Percentiles rank a stretch among this genome's conserved stretches.
These are phyloP conservation scores for Nemania abortiva DNA, from an alignment of 2,329 filamentous ascomycete species.

Conservation along the genomic window DNA sequence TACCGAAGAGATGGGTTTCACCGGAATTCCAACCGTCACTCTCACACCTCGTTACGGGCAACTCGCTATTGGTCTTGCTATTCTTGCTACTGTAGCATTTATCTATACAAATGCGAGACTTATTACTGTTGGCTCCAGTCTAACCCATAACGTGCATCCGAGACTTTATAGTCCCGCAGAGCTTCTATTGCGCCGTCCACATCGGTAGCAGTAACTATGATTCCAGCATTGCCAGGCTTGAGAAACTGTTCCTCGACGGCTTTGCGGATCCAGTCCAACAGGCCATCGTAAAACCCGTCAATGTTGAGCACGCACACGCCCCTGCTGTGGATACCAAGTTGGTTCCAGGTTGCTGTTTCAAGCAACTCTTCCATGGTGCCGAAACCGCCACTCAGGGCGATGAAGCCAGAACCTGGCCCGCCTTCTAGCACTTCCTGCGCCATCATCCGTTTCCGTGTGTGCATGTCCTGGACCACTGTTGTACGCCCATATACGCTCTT, in stretches of 20 bases:
- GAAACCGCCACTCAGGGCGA: conserved; percentile 86
- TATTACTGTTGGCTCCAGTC: conserved; percentile 71
- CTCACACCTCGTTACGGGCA: neutral
- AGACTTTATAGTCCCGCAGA: conserved; percentile 80
- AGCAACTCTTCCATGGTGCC: conserved; percentile 97
- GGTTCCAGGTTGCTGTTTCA: conserved; percentile 93
- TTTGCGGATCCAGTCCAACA: conserved; percentile 83
- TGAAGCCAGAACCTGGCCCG: conserved; percentile 86
- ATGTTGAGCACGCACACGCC: conserved; percentile 88
- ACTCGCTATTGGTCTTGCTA: neutral
- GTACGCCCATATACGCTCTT: conserved; percentile 80
- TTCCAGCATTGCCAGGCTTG: conserved; percentile 74
- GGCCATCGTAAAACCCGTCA: conserved; percentile 90
- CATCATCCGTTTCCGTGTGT: conserved; percentile 95
- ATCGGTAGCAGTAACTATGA: conserved; percentile 80
- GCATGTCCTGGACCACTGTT: conserved; percentile 94
- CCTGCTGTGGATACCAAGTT: conserved; percentile 87
- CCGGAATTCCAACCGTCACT: neutral
- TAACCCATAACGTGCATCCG: conserved; percentile 80
- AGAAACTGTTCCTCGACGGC: conserved; percentile 85
- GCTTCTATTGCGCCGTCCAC: conserved; percentile 78
- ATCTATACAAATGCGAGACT: conserved; percentile 18
- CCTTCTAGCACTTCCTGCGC: conserved; percentile 85
- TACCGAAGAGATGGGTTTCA: neutral
- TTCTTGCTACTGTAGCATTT: conserved; percentile 12